These are phyloP conservation scores for Flaveria brownii DNA, from an alignment of 129 eudicot genomes.

Conservation along the genomic window DNA sequence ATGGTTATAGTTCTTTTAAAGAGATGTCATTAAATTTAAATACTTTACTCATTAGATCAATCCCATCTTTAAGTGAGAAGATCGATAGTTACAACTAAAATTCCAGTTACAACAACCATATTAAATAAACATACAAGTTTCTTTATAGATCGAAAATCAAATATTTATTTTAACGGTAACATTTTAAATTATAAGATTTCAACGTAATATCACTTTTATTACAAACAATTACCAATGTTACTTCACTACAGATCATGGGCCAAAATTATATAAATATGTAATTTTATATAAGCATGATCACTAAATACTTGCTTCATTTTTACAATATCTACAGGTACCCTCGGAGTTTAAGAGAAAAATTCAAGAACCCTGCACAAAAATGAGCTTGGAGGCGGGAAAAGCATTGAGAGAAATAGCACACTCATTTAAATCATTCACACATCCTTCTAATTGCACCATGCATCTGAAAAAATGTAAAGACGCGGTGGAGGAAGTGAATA, in stretches of 20 bases:
- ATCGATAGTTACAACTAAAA: not conserved
- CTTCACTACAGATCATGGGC: too few relatives aligned
- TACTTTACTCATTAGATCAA: not conserved
- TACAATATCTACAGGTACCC: slow-evolving; percentile 34
- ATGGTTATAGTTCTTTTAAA: too few relatives aligned
- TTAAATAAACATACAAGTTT: not conserved
- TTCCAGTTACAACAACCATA: not conserved
- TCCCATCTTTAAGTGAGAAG: not conserved
- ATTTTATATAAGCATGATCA: not conserved
- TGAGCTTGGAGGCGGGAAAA: slow-evolving; percentile 52
- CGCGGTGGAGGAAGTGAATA: slow-evolving; percentile 46
- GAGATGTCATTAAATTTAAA: too few relatives aligned
- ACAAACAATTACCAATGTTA: too few relatives aligned
- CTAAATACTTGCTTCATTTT: not conserved
- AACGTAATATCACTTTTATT: too few relatives aligned
- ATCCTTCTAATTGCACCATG: slow-evolving; percentile 33
- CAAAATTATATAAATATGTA: too few relatives aligned
- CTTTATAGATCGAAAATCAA: not conserved
- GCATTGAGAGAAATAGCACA: slow-evolving; percentile 60
- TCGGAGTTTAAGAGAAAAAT: slow-evolving; percentile 41
- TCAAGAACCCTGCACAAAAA: slow-evolving; percentile 49
- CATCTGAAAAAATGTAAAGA: slow-evolving; percentile 43
- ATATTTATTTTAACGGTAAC: too few relatives aligned
- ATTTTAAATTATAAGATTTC: too few relatives aligned
- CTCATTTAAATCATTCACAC: slow-evolving; percentile 35